phyloP scores from a whole-genome alignment of 140 eudicot genomes.

The Artemisia princeps region DNA sequence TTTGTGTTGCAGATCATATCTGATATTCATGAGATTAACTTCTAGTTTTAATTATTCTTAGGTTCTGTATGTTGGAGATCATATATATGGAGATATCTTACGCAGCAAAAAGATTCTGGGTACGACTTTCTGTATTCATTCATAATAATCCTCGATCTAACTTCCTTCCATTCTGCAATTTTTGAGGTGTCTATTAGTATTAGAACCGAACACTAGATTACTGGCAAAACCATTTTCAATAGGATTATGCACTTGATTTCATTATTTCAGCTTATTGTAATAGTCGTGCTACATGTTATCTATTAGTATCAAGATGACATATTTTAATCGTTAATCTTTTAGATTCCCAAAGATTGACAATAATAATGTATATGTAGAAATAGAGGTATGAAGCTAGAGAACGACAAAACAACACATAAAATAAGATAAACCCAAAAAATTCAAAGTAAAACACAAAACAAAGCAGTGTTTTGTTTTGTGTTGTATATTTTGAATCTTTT shows the following conservation, averaged over 20 bases:
- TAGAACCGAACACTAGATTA: slow-evolving; percentile 1
- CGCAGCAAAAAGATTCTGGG: slow-evolving; percentile 92
- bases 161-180: slow-evolving; percentile 5
- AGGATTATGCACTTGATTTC: neutral
- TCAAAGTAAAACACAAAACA: no score
- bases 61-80: slow-evolving; percentile 97
- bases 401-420: no score
- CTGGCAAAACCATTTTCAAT: neutral
- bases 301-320: slow-evolving; percentile 16
- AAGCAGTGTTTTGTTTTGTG: no score
- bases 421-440: no score
- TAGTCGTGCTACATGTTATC: neutral
- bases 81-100: slow-evolving; percentile 89
- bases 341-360: no score
- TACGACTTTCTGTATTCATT: slow-evolving; percentile 28
- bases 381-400: no score
- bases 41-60: slow-evolving; percentile 24
- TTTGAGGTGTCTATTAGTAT: neutral
- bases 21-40: slow-evolving; percentile 13
- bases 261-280: slow-evolving; percentile 6
- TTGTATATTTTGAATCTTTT: no score
- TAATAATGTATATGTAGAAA: no score
- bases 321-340: neutral
- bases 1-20: slow-evolving; percentile 93
- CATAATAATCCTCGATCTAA: neutral